phyloP scores from a whole-genome alignment of 2,329 filamentous ascomycete genomes.

The Penicillium sp. region DNA sequence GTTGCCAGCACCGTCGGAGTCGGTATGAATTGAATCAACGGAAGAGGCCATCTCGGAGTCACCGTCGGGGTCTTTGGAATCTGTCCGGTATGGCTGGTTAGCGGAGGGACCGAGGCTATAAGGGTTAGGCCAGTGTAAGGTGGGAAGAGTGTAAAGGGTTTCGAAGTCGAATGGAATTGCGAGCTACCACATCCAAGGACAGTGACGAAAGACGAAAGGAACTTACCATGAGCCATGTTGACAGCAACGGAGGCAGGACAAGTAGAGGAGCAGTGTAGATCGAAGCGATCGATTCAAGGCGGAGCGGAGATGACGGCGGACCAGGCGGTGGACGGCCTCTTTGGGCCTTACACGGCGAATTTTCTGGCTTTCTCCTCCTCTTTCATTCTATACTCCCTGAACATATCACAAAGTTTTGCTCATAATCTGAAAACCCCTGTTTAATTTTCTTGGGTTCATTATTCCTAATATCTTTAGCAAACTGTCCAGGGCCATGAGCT shows the following conservation, averaged over 20 bases:
- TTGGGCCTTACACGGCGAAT: slow-evolving; percentile 20
- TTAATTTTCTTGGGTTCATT: no score
- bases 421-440: slow-evolving; percentile 10
- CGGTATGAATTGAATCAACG: slow-evolving; percentile 40
- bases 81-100: slow-evolving; percentile 10
- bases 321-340: slow-evolving; percentile 26
- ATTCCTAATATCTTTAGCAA: slow-evolving; percentile 2
- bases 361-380: slow-evolving; percentile 23
- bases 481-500: slow-evolving; percentile 36
- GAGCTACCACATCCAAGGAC: no score
- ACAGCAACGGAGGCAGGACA: not conserved
- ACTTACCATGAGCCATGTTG: slow-evolving; percentile 31
- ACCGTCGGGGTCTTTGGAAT: slow-evolving; percentile 53
- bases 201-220: not conserved
- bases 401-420: slow-evolving; percentile 12
- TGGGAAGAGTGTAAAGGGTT: slow-evolving; percentile 5
- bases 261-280: slow-evolving; percentile 6
- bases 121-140: not conserved
- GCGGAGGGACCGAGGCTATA: not conserved
- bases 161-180: not conserved
- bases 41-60: slow-evolving; percentile 62
- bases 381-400: slow-evolving; percentile 14
- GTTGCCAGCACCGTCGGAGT: slow-evolving; percentile 43
- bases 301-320: slow-evolving; percentile 22
- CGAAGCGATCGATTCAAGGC: slow-evolving; percentile 2